Conservation (phyloP, 371 early-diverging fungal genomes). For the Mortierella sp. region DNA sequence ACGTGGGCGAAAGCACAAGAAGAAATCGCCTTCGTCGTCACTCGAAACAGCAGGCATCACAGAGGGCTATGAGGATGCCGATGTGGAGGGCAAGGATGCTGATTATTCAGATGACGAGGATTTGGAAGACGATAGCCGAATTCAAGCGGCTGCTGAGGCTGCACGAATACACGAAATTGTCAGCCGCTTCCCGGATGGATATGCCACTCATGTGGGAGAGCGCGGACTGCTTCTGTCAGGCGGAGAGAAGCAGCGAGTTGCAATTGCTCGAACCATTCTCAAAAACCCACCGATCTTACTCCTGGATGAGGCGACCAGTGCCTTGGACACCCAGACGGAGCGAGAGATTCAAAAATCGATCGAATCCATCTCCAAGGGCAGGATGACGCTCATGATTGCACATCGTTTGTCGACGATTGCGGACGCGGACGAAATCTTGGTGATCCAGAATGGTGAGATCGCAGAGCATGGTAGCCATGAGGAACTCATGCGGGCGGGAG, state of each 20-base stretch:
- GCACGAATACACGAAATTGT: constrained; percentile 86
- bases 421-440: constrained; percentile 82
- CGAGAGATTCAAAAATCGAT: constrained; percentile 82
- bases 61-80: too few relatives aligned
- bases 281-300: constrained; percentile 85
- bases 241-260: constrained; percentile 97
- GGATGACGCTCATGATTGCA: constrained; percentile 96
- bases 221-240: constrained; percentile 90
- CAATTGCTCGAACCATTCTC: constrained; percentile 86
- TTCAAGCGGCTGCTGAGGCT: constrained; percentile 35
- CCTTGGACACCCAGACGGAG: constrained; percentile 77
- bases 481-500: constrained; percentile 66
- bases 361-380: constrained; percentile 73
- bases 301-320: constrained; percentile 77
- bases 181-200: constrained; percentile 76
- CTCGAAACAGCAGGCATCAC: too few relatives aligned
- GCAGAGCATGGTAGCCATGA: constrained; percentile 91
- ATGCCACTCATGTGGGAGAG: constrained; percentile 94
- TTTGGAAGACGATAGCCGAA: too few relatives aligned
- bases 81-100: too few relatives aligned
- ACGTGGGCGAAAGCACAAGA: too few relatives aligned
- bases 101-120: too few relatives aligned
- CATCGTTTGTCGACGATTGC: constrained; percentile 90
- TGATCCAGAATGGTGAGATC: constrained; percentile 83
- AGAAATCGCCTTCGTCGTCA: too few relatives aligned